Percentiles rank a stretch among this genome's conserved stretches.
Evolutionary conservation across 2,329 filamentous ascomycete species (phyloP).

Genomic region (Diplodia corticola): DNA sequence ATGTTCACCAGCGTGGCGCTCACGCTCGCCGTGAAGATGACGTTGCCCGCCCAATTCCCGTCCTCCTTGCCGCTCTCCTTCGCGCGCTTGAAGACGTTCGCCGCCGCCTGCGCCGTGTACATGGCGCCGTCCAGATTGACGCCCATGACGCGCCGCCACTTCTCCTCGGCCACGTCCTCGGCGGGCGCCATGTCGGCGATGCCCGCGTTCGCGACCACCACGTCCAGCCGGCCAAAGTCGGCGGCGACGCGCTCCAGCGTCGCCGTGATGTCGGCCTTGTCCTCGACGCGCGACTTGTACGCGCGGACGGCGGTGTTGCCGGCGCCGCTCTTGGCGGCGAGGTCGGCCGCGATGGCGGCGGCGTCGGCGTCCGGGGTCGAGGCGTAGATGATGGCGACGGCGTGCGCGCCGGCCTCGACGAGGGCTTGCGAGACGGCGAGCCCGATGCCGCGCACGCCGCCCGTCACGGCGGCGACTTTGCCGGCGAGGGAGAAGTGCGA

Average conservation of each 20-base stretch:
- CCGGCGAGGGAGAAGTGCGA: constrained; percentile 23
- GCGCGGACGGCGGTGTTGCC: constrained; percentile 25
- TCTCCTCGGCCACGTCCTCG: constrained; percentile 6
- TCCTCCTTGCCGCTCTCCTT: constrained; percentile 29
- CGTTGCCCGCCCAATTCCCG: constrained; percentile 27
- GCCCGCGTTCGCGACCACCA: constrained; percentile 24
- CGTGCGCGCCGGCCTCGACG: constrained; percentile 23
- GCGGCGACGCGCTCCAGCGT: constrained; percentile 6
- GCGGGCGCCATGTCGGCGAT: constrained; percentile 16
- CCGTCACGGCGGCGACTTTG: constrained; percentile 23
- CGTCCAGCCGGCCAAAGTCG: constrained; percentile 24
- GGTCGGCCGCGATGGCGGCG: constrained; percentile 25
- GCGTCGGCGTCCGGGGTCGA: constrained; percentile 25
- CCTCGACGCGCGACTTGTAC: constrained; percentile 27
- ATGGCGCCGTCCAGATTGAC: constrained; percentile 37
- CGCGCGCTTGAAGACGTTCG: constrained; percentile 39
- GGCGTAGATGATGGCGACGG: constrained; percentile 25
- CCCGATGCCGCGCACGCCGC: constrained; percentile 24
- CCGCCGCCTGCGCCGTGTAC: constrained; percentile 43
- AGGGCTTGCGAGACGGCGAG: constrained; percentile 22
- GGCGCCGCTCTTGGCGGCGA: constrained; percentile 26
- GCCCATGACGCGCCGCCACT: constrained; percentile 8
- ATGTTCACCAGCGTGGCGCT: constrained; percentile 43
- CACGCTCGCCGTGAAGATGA: constrained; percentile 44
- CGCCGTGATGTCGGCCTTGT: constrained; percentile 25